Base-by-base conservation (phyloP, 441 rosid species). In the Omphalea diandra region DNA sequence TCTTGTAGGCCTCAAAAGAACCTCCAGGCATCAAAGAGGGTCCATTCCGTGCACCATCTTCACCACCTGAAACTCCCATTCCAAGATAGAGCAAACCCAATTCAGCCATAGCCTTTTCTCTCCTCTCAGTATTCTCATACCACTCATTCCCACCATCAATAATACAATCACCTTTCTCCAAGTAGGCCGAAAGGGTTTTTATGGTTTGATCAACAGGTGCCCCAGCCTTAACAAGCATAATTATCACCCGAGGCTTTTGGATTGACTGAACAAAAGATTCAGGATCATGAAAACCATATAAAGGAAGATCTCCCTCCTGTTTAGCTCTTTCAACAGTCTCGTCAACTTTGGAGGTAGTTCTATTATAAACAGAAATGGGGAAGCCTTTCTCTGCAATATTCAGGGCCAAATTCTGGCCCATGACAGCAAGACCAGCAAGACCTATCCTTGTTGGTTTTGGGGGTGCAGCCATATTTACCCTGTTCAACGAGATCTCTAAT, bases 21-120 rank as follows among this genome's bases (percentile, higher is more conserved):
- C 98, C 98, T 67, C 98, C 98, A 67, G 97, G 98, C 96, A 94
- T 91, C 88, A 94, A 17, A 27, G 98, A 90, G n/a, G 98, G 97
- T 0, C 97, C 97, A 63, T 89, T 58, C 36, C 98, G 82, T 54
- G 97, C 98, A 73, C 97, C 97, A 73, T 94, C 98, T 83, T 94
- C 98, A 60, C 98, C 98, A 52, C 97, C 98, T 4, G 97, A 91
- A 71, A 93, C 98, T 70, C 98, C 96, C 98, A 94, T 94, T 76
- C 98, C 98, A 36, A 91, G 90, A 84, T 94, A 91, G 33, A 81
- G 90, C 63, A 94, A 84, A 66, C 98, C 95, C 74, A 82, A 56
- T 60, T 87, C 92, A 49, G 90, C 79, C 81, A 88, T 69, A 2
- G 89, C 87, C 67, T 88, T 87, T 75, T 85, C 88, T 73, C 98